Evolutionary conservation across 2,329 filamentous ascomycete species (phyloP), one percentile per base, ranked within the genome.

Genomic region (Ilyonectria robusta): DNA sequence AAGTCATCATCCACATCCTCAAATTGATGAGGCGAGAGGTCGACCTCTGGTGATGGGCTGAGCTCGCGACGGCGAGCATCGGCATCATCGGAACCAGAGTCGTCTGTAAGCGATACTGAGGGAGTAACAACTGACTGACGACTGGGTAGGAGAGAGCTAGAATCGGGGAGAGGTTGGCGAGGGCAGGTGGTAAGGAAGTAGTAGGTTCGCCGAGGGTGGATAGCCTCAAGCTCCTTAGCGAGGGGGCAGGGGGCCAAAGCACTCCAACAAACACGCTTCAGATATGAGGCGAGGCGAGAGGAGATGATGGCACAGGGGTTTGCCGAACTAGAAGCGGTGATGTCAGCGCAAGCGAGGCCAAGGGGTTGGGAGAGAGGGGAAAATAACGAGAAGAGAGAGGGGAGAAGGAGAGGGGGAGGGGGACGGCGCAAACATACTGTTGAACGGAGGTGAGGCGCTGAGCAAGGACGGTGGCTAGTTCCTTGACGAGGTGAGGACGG

Each of bases 291-390:
- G 58, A 99, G 86, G 75, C 96, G 92, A 50, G 96, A 98, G 2
- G 95, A 97, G 74, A 99, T 95, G 75, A 99, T 94, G 65, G 96
- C 95, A 77, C 93, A 94, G 62, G 95, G 95, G 79, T 98, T 98
- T 59, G 95, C 94, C 72, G 96, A 98, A 82, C 96, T 98, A 79
- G 62, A 71, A 75, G 72, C 54, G 68, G 31, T 53, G 50, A 72
- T 75, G 76, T 76, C 72, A 78, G 77, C 69, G 58, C 53, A 64
- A 51, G 62, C 55, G 62, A 57, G 55, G 51, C 23, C 40, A 51
- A 66, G 48, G 65, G 64, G 71, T 67, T 64, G 59, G 66, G 51
- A 59, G 62, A 51, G 46, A 51, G 46, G 70, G 40, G 56, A 62
- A 60, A 54, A 55, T 26, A 48, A 19, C 6, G 40, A 42, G 31